Percentiles rank a stretch among this genome's conserved stretches.
Evolutionary conservation across 176 grass and related monocot species (phyloP).

Genomic region (Stipa capillata): DNA sequence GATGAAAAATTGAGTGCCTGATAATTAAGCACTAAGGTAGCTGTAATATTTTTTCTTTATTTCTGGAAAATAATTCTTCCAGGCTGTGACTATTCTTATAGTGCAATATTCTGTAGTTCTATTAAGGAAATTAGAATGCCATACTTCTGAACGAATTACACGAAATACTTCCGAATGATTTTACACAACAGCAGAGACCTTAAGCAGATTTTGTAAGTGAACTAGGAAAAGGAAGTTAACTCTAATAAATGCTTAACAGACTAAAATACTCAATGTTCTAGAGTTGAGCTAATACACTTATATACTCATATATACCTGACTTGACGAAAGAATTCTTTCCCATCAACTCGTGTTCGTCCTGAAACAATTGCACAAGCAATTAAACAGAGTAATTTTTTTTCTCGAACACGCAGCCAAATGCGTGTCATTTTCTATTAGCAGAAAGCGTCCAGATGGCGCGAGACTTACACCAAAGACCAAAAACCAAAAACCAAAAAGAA

Average conservation of each 20-base stretch:
- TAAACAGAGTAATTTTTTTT: too few species aligned
- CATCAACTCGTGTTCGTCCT: conserved; percentile 84
- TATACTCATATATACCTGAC: conserved; percentile 81
- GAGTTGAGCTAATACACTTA: not conserved
- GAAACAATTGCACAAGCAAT: conserved; percentile 23
- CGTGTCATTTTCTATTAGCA: too few species aligned
- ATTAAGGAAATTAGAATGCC: not conserved
- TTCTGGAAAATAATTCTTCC: not conserved
- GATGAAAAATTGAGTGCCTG: not conserved
- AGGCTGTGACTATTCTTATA: not conserved
- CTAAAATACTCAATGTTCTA: not conserved
- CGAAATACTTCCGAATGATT: too few species aligned
- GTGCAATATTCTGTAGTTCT: not conserved
- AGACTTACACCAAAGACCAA: too few species aligned
- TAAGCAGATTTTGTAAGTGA: not conserved
- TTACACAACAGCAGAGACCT: not conserved
- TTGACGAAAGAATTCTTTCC: conserved; percentile 96
- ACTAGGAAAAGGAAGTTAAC: not conserved
- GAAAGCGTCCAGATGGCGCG: too few species aligned
- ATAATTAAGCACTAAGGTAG: not conserved
- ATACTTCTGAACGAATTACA: not conserved
- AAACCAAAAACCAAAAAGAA: too few species aligned
- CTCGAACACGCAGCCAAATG: too few species aligned
- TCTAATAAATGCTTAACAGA: not conserved
- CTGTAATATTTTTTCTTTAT: not conserved